Percentiles rank a stretch among this genome's conserved stretches.
Conservation (phyloP, 257 asterid genomes). For the Phtheirospermum japonicum region DNA sequence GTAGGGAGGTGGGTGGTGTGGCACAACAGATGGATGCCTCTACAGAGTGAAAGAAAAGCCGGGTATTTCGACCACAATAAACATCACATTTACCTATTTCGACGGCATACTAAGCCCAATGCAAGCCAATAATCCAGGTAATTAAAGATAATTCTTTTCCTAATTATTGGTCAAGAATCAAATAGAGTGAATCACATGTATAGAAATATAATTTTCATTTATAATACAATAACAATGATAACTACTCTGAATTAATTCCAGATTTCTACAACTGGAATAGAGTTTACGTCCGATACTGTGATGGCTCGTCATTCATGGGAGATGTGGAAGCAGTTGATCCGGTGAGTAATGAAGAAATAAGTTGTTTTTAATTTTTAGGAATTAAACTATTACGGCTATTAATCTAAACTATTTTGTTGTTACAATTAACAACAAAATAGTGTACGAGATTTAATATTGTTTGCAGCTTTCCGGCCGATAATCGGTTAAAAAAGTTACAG, state of each 20-base stretch:
- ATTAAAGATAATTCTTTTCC: neutral
- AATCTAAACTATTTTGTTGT: too few species aligned
- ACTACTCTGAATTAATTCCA: neutral
- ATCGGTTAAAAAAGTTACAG: too few species aligned
- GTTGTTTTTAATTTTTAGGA: too few species aligned
- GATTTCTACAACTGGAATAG: conserved; percentile 31
- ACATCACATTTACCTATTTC: neutral
- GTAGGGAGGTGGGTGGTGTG: conserved; percentile 44
- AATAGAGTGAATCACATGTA: neutral
- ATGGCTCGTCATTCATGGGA: conserved; percentile 28
- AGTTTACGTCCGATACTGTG: conserved; percentile 24
- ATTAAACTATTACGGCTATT: too few species aligned
- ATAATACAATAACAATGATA: too few species aligned
- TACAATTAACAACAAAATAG: too few species aligned
- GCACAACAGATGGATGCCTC: neutral
- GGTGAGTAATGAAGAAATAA: too few species aligned
- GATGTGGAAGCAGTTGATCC: conserved; percentile 22
- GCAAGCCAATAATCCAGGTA: conserved; percentile 29
- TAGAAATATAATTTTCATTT: too few species aligned
- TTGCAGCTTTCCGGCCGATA: too few species aligned
- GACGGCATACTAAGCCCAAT: conserved; percentile 18
- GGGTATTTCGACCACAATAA: conserved; percentile 8
- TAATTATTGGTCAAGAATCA: too few species aligned
- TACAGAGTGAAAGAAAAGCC: neutral
- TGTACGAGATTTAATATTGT: too few species aligned